These are phyloP conservation scores for Pseudogymnoascus sp. DNA, from an alignment of 2,329 filamentous ascomycete species.

Conservation along the genomic window DNA sequence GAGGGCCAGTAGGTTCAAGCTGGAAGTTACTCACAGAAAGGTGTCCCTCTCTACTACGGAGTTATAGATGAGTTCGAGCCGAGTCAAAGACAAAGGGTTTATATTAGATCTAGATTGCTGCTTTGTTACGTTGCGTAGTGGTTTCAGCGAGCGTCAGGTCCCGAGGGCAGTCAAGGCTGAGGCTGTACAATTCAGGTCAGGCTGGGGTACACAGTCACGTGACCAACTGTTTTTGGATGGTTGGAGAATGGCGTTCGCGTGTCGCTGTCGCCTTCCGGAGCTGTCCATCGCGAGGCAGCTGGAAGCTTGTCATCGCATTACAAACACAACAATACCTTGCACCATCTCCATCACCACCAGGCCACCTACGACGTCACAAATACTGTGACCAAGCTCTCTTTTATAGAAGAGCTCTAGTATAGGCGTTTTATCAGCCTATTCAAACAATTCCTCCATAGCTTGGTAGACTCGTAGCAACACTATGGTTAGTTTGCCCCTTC, in stretches of 20 bases:
- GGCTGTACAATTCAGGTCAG: slow-evolving; percentile 5
- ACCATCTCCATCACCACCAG: slow-evolving; percentile 16
- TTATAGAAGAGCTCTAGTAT: not conserved
- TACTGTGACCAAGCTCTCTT: not conserved
- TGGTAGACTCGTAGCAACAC: not conserved
- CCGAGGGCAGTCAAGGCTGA: not conserved
- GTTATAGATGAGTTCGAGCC: not conserved
- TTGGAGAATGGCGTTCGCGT: slow-evolving; percentile 13
- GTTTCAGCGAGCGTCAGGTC: not conserved
- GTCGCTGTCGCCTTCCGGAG: slow-evolving; percentile 23
- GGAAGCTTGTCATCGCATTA: slow-evolving; percentile 16
- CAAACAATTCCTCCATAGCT: slow-evolving; percentile 8
- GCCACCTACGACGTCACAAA: not conserved
- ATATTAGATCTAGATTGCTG: not conserved
- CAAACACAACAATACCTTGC: slow-evolving; percentile 17
- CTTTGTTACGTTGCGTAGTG: not conserved
- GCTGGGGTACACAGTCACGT: not conserved
- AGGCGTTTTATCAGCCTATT: not conserved
- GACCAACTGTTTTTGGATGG: not conserved
- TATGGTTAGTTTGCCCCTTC: slow-evolving; percentile 9
- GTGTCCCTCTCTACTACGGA: not conserved
- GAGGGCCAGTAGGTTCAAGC: not conserved
- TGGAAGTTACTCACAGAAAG: slow-evolving; percentile 1
- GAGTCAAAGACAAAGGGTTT: slow-evolving; percentile 1
- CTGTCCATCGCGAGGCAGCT: slow-evolving; percentile 18